These are phyloP conservation scores for Corymbia citriodora DNA, from an alignment of 441 rosid species.

Conservation along the genomic window DNA sequence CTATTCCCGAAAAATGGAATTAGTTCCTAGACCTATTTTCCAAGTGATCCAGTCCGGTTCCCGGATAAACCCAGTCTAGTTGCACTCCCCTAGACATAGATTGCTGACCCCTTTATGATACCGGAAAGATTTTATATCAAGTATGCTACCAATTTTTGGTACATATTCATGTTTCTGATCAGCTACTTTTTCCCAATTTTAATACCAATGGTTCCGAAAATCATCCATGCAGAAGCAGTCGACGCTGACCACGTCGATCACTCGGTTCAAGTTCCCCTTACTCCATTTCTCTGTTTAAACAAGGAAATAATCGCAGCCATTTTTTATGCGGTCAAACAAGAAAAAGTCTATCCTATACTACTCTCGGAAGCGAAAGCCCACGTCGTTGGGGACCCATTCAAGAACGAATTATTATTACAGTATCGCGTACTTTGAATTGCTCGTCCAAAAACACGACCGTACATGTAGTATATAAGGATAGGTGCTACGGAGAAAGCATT, in stretches of 20 bases:
- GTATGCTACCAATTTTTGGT: background rate
- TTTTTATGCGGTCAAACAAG: background rate
- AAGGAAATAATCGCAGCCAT: background rate
- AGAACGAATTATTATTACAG: background rate
- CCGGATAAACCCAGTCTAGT: too few relatives aligned
- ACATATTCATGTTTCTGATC: background rate
- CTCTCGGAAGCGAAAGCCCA: background rate
- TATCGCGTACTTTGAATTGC: background rate
- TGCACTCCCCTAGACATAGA: too few relatives aligned
- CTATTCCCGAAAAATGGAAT: too few relatives aligned
- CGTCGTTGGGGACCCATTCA: background rate
- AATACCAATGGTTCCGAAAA: background rate
- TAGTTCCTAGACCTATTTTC: too few relatives aligned
- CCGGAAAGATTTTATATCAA: background rate
- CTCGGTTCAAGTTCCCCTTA: background rate
- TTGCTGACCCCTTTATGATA: background rate
- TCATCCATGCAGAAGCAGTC: background rate
- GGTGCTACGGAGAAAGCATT: background rate
- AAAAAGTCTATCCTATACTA: background rate
- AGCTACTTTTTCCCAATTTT: background rate
- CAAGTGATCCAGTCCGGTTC: too few relatives aligned
- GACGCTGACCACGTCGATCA: background rate
- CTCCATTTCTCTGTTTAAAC: background rate
- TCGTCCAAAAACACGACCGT: background rate
- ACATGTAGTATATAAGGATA: background rate